Evolutionary conservation across 352 stramenopile genomes (phyloP).

Genomic region (Pythium sp.): DNA sequence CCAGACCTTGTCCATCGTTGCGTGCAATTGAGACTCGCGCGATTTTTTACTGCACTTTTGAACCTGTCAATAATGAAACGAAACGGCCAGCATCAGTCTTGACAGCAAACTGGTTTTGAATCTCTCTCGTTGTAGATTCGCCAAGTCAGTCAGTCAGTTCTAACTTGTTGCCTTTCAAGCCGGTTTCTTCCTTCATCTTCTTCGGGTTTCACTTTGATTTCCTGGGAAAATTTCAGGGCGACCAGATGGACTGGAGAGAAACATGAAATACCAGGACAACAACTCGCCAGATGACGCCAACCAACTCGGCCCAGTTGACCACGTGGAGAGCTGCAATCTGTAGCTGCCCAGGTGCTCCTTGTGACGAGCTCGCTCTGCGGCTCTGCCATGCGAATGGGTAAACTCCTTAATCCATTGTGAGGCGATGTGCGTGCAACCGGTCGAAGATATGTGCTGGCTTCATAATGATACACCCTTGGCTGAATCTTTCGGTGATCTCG

Average conservation of each 20-base stretch:
- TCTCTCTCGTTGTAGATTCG: neutral
- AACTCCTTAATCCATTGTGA: neutral
- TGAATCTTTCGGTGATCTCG: neutral
- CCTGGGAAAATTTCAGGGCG: neutral
- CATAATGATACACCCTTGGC: neutral
- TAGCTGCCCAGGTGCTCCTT: neutral
- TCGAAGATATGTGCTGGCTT: neutral
- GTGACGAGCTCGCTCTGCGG: neutral
- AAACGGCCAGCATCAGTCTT: no score
- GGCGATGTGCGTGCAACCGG: neutral
- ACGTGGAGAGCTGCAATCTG: neutral
- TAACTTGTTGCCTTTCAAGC: constrained; percentile 1
- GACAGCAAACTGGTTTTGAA: neutral
- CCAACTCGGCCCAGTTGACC: no score
- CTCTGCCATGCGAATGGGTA: neutral
- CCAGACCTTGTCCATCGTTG: neutral
- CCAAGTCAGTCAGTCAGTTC: neutral
- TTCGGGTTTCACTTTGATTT: neutral
- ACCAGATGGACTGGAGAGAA: constrained; percentile 2
- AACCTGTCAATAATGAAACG: no score
- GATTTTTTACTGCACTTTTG: no score
- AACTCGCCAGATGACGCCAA: neutral
- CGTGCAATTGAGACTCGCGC: no score
- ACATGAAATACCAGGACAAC: neutral
- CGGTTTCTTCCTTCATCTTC: neutral